Evolutionary conservation across 768 basidiomycete genomes (phyloP).

Genomic region (Pleurotus citrinopileatus): DNA sequence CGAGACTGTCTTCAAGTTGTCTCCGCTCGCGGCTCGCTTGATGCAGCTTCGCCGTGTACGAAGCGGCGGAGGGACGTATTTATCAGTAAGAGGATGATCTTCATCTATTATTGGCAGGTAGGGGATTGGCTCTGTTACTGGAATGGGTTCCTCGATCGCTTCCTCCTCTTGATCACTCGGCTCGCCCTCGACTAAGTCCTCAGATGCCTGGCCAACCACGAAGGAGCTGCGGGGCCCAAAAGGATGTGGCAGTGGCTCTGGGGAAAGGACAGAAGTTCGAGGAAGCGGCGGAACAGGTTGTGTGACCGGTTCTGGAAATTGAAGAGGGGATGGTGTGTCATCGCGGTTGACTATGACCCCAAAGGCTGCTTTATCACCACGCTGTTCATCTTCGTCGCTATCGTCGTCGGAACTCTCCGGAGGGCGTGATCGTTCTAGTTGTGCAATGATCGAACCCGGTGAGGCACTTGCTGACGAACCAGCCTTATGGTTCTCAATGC

Average conservation of each 20-base stretch:
- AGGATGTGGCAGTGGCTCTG: slow-evolving; percentile 6
- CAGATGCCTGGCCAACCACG: background rate
- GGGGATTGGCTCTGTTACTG: background rate
- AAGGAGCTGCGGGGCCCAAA: background rate
- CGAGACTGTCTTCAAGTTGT: slow-evolving; percentile 64
- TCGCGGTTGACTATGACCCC: background rate
- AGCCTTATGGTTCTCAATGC: background rate
- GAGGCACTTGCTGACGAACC: background rate
- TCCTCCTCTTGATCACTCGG: background rate
- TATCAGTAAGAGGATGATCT: background rate
- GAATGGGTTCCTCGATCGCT: background rate
- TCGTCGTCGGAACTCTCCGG: background rate
- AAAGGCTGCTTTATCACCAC: no score
- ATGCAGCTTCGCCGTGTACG: slow-evolving; percentile 61
- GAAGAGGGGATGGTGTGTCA: slow-evolving; percentile 1
- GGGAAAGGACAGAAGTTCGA: slow-evolving; percentile 1
- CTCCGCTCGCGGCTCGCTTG: slow-evolving; percentile 53
- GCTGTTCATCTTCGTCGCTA: background rate
- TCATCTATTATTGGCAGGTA: background rate
- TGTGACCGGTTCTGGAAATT: slow-evolving; percentile 4
- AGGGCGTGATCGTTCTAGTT: background rate
- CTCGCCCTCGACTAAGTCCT: background rate
- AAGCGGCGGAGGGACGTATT: slow-evolving; percentile 16
- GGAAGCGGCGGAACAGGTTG: slow-evolving; percentile 3
- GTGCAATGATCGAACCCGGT: background rate